Evolutionary conservation across 1,284 basidiomycete genomes (phyloP).

Genomic region (Fomes fomentarius): DNA sequence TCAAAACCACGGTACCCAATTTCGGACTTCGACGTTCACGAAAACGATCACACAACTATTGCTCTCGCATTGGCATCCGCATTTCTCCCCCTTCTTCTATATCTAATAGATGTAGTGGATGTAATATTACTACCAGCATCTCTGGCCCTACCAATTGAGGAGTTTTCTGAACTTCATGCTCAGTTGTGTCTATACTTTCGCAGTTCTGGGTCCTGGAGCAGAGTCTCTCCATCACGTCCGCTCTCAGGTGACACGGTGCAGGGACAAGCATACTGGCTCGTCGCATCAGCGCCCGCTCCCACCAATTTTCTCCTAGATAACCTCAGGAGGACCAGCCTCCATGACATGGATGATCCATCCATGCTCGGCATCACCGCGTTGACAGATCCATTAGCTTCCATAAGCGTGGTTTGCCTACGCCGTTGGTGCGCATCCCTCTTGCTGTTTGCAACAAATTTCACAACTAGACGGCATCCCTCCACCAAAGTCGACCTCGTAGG

Average conservation of each 20-base stretch:
- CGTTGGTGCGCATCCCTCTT: no score
- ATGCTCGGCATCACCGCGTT: slow-evolving; percentile 40
- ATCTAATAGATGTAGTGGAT: slow-evolving; percentile 22
- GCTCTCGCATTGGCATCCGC: no score
- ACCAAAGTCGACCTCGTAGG: slow-evolving; percentile 44
- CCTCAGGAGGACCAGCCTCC: slow-evolving; percentile 30
- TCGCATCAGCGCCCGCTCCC: slow-evolving; percentile 15
- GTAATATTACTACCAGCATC: slow-evolving; percentile 11
- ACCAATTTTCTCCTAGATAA: not conserved
- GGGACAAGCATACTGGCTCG: slow-evolving; percentile 18
- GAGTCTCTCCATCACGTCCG: slow-evolving; percentile 5
- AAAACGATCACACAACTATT: no score
- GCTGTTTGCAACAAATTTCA: no score
- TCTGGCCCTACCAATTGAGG: not conserved
- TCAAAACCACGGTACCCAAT: not conserved
- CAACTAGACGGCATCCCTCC: slow-evolving; percentile 29
- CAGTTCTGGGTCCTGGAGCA: slow-evolving; percentile 14
- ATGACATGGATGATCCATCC: slow-evolving; percentile 44
- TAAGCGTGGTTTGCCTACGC: no score
- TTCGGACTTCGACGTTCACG: not conserved
- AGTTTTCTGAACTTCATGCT: not conserved
- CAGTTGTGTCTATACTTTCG: not conserved
- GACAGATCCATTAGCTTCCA: no score
- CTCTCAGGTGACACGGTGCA: slow-evolving; percentile 12
- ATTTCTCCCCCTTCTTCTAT: not conserved